Conservation (phyloP, 805 yeast genomes). For the Starmerella riodocensis region DNA sequence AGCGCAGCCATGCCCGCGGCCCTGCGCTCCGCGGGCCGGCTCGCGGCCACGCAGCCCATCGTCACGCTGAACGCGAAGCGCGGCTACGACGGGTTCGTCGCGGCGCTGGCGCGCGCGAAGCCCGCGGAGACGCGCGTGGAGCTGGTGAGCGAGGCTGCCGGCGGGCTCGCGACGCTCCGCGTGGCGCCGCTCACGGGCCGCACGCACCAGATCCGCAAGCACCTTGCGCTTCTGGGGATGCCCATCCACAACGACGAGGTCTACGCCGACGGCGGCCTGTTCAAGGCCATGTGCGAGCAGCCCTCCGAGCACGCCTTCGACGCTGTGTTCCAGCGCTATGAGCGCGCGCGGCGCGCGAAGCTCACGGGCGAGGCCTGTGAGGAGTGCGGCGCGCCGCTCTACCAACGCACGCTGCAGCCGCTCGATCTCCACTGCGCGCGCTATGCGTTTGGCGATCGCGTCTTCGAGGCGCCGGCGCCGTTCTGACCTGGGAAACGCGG, state of each 20-base stretch:
- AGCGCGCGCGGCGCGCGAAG: slow-evolving; percentile 8
- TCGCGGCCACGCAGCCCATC: slow-evolving; percentile 12
- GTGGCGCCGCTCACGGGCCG: slow-evolving; percentile 83
- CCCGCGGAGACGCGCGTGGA: slow-evolving; percentile 15
- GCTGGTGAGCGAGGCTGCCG: not conserved
- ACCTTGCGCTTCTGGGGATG: slow-evolving; percentile 65
- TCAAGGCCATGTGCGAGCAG: slow-evolving; percentile 6
- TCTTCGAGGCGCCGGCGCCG: slow-evolving; percentile 5
- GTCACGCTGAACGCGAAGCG: slow-evolving; percentile 20
- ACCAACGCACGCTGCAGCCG: slow-evolving; percentile 1
- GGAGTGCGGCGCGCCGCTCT: slow-evolving; percentile 19
- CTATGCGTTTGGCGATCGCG: slow-evolving; percentile 13
- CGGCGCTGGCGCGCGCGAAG: slow-evolving; percentile 5
- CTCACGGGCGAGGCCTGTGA: slow-evolving; percentile 17
- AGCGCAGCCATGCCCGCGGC: slow-evolving; percentile 1
- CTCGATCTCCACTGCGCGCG: slow-evolving; percentile 20
- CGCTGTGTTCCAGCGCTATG: slow-evolving; percentile 5
- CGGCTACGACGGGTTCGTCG: slow-evolving; percentile 16
- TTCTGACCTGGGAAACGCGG: too few relatives aligned
- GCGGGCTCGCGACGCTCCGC: slow-evolving; percentile 38
- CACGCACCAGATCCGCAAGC: slow-evolving; percentile 90
- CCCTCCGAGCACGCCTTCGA: slow-evolving; percentile 15
- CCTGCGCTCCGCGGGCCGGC: not conserved
- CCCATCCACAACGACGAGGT: slow-evolving; percentile 88
- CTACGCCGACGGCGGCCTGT: slow-evolving; percentile 35